Base-by-base conservation (phyloP, 2,329 filamentous ascomycete species). In the Xylaria sp. region DNA sequence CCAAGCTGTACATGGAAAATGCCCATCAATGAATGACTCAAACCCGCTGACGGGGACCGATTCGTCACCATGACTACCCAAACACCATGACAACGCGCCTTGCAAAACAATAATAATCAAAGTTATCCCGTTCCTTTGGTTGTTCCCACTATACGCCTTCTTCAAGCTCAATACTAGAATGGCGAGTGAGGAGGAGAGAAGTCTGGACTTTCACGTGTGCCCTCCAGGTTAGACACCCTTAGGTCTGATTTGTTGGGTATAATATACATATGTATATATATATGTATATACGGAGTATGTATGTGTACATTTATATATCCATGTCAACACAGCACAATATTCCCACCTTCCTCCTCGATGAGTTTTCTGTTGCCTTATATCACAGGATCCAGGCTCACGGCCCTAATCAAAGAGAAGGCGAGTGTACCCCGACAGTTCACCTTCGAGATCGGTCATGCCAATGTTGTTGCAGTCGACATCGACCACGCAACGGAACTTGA, bases 21-120 rank as follows among this genome's bases (percentile, higher is more conserved):
- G 2, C 18, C 12, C 29, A 25, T n/a, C 37, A 51, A 53, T 65
- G 62, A 51, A 53, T 65, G 62, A 65, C 62, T 65, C 62, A 50
- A 44, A 40, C 16, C 35, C 3, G 18, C 29, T 27, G 25, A 50
- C 25, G 59, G 59, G 54, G 54, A 59, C 1, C 37, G 2, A 27
- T 29, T 42, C 9, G 48, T 68, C 37, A 21, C 60, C 48, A 60
- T 51, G 50, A 25, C 29, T 53, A 62, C 58, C 44, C 23, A 18
- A 54, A 27, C 58, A 62, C 58, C 6, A 63, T 63, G 40, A 69
- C 55, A 48, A 57, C 59, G 53, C 40, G 16, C 25, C 55, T 59
- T 35, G 29, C 23, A 54, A 47, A 9, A 32, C 23, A 6, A 21
- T n/a, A 18, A 3, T 53, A 51, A 23, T 59, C 59, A 63, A 66